These are phyloP conservation scores for Sporothrix variecibatus DNA, from an alignment of 2,329 filamentous ascomycete species.

Conservation along the genomic window DNA sequence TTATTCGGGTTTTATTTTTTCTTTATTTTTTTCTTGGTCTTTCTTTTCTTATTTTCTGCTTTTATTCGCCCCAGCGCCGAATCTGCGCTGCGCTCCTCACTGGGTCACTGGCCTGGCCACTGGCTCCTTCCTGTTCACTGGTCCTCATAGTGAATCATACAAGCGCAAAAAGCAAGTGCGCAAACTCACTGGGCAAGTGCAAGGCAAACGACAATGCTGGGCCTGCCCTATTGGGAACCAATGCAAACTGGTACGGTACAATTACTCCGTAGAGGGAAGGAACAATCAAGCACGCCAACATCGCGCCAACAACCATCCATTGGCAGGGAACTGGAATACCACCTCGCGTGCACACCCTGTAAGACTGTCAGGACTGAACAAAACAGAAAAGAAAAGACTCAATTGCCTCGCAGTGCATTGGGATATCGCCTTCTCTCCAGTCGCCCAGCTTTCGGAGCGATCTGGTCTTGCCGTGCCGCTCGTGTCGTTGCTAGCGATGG, in stretches of 20 bases:
- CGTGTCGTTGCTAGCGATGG: background rate
- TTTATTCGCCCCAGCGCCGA: slow-evolving; percentile 9
- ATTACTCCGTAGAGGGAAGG: too few relatives aligned
- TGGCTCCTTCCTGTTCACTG: background rate
- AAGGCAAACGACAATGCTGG: background rate
- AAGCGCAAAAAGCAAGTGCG: background rate
- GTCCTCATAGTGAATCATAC: background rate
- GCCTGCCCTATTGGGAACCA: background rate
- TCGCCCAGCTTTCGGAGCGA: background rate
- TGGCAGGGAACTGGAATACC: background rate
- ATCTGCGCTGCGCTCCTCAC: background rate
- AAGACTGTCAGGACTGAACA: background rate
- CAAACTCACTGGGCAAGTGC: background rate
- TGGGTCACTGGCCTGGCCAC: background rate
- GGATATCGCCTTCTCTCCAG: background rate
- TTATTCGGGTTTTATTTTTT: background rate
- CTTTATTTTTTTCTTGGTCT: background rate
- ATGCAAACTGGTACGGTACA: background rate
- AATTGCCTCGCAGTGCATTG: background rate
- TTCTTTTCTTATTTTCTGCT: background rate
- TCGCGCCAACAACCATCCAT: background rate
- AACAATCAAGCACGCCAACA: background rate
- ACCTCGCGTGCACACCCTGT: background rate
- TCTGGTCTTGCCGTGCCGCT: background rate
- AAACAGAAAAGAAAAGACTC: background rate